Evolutionary conservation across 306 rosid genomes (phyloP), one percentile per base, ranked within the genome.

Genomic region (Urtica urens): DNA sequence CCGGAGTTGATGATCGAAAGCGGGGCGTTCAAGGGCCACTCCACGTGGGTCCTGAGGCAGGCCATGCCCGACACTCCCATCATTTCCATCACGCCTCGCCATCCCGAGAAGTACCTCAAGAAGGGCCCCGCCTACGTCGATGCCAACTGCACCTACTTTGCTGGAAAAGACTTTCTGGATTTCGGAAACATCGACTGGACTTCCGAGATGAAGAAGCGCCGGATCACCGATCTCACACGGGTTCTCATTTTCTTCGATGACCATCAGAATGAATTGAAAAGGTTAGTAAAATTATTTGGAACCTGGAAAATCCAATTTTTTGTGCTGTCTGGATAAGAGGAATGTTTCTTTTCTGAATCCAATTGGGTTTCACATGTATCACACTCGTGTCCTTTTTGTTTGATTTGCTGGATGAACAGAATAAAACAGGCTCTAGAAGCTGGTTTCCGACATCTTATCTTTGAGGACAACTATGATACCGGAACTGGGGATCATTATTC

Each of bases 401-500:
- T 22, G 6, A 24, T 60, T 26, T 77, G 45, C 5, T 62, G n/a
- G 42, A 61, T 51, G 66, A 53, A 53, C 87, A 92, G 99, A 75
- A 38, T 85, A 57, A 60, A 61, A 38, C 93, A 92, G 70, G 87
- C 96, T 61, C 65, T 85, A 61, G 74, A 79, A 53, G 94, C 83
- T 60, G 99, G 99, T 54, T 92, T 92, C 64, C 79, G 38, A 28
- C 99, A 92, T 76, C 82, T 92, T 68, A 75, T 92, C 57, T 92
- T 92, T 58, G 99, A 92, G 81, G 99, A 92, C 71, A 92, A 92
- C 72, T 92, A 92, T 63, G 99, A 92, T 68, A 92, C 96, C 31
- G 99, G 99, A 69, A 85, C 94, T 4, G 99, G 99, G 50, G 99
- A 92, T 52, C 99, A 92, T 68, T 92, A 92, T 79, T 92, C 99